Evolutionary conservation across 2,329 filamentous ascomycete species (phyloP), one percentile per base, ranked within the genome.

Genomic region (Geosmithia morbida): DNA sequence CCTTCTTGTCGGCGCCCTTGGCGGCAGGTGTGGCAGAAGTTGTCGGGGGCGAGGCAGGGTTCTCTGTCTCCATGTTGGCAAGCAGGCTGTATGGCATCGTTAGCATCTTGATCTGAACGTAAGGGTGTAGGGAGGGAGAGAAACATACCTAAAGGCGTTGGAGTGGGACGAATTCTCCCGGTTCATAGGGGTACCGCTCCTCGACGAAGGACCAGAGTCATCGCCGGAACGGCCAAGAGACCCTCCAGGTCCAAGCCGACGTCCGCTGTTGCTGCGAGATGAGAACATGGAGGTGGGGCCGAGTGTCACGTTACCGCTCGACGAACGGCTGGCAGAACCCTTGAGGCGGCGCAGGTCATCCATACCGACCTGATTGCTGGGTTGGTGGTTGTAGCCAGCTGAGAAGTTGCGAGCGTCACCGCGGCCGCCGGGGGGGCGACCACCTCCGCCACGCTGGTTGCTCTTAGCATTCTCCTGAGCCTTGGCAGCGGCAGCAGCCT

Each of bases 131-230:
- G 22, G 8, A 29, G n/a, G 41, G 30, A 37, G 1, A 20, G 17
- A 8, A 39, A 54, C 83, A 74, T 79, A 96, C 89, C 87, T 90
- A 71, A 95, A 98, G 56, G 89, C 83, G 72, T 98, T 98, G 55
- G 82, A 79, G 59, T 85, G 85, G 50, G 79, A 83, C 47, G 77
- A 75, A 49, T 57, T 62, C 51, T 71, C 67, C 48, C 69, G 65
- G 18, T 75, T 42, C 17, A 75, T 43, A 43, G 88, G 85, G 45
- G 90, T 97, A 57, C 85, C 87, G 48, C 87, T 94, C 55, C 92
- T 82, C 50, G 89, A 96, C 48, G 87, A 94, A 55, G 83, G 79
- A 56, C 80, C 85, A 51, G 89, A 96, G 56, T 94, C 88, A 58
- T 94, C 88, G 51, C 81, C 81, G 51, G 81, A 77, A 56, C 85